Evolutionary conservation across 176 grass and related monocot species (phyloP), one percentile per base, ranked within the genome.

Genomic region (Bromus sterilis): DNA sequence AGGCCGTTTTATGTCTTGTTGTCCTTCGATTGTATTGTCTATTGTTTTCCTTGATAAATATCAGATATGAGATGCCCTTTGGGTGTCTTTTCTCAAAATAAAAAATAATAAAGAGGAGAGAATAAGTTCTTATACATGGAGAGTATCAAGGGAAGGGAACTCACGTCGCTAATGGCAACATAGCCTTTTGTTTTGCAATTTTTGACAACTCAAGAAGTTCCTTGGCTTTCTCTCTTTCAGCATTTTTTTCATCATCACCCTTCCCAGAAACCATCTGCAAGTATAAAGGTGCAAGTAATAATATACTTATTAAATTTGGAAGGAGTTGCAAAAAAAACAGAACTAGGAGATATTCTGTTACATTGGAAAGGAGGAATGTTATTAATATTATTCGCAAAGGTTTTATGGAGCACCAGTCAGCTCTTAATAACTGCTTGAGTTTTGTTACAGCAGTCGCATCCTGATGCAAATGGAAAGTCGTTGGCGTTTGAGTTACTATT

Each of bases 241-340:
- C 76, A 79, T 63, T 92, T 90, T 82, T 91, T 20, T 76, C 82
- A 63, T 98, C 95, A 18, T 89, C 74, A 49, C 86, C 77, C 77
- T 98, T 98, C 74, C 88, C 95, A 82, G 92, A 91, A 79, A 98
- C 92, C 83, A 94, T 84, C 95, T 98, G 83, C 73, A 86, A 78
- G 43, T 18, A 58, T 4, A 12, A 74, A 60, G 7, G 56, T 83
- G 25, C 21, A 51, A 57, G 40, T 70, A 43, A 76, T 33, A 51
- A 48, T 40, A 69, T 24, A 75, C 59, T 49, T 34, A 51, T 48
- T 16, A 20, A 13, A 37, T 70, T 71, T 16, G 11, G 71, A 76
- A 76, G n/a, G 41, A 31, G 29, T 51, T 44, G 26, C 1, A 32
- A 68, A 71, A 81, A 76, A 80, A 29, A 43, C 39, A 56, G 23